Percentiles rank a stretch among this genome's conserved stretches.
phyloP scores from a whole-genome alignment of 495 filamentous ascomycete genomes.

The Neurospora pannonica region DNA sequence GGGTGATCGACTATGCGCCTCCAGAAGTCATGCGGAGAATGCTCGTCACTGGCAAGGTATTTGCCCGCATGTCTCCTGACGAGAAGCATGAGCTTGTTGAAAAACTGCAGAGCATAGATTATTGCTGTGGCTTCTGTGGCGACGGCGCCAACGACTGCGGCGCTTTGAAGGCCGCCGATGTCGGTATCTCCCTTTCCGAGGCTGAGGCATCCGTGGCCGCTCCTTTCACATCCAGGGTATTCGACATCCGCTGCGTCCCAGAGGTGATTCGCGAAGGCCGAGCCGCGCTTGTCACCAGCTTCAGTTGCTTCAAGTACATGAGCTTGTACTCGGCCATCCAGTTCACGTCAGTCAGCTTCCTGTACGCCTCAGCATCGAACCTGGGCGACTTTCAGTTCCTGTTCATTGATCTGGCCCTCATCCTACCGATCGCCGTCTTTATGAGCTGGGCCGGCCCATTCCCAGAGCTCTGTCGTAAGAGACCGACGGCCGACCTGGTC shows the following conservation, averaged over 20 bases:
- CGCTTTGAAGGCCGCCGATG: conserved; percentile 93
- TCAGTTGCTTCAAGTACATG: conserved; percentile 99
- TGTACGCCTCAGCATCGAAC: conserved; percentile 93
- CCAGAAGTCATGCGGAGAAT: conserved; percentile 70
- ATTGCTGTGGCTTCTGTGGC: conserved; percentile 93
- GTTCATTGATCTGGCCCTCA: conserved; percentile 87
- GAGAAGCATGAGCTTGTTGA: conserved; percentile 98
- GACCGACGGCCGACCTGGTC: conserved; percentile 87
- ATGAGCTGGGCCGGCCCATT: conserved; percentile 95
- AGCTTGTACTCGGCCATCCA: conserved; percentile 97
- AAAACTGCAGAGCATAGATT: conserved; percentile 92
- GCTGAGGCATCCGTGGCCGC: conserved; percentile 97
- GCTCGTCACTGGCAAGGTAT: conserved; percentile 86
- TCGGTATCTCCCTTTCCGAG: conserved; percentile 96
- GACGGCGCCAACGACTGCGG: conserved; percentile 99
- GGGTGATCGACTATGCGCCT: conserved; percentile 84
- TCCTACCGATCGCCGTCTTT: conserved; percentile 93
- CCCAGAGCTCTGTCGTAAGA: conserved; percentile 67
- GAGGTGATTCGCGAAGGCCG: conserved; percentile 92
- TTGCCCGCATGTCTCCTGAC: conserved; percentile 97
- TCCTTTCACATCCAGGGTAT: conserved; percentile 90
- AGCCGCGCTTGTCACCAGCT: conserved; percentile 90
- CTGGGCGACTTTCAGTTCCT: conserved; percentile 97
- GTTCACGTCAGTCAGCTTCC: conserved; percentile 96
- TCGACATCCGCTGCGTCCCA: conserved; percentile 95